Base-by-base conservation (phyloP, 2,329 filamentous ascomycete genomes). In the Grosmannia serpens region DNA sequence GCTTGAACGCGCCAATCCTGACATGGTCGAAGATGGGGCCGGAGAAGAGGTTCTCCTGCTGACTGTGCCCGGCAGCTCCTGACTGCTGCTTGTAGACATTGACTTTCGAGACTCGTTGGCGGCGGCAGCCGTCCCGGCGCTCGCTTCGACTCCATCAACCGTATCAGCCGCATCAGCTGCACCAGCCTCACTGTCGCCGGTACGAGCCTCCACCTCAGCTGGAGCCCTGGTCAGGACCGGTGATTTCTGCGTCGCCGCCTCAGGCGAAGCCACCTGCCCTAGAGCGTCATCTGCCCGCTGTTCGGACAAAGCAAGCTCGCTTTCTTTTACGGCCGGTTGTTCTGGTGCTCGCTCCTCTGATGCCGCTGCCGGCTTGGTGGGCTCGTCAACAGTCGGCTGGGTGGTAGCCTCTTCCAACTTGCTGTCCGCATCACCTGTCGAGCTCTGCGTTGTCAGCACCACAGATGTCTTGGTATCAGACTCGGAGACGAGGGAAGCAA, bases 401-500 rank as follows among this genome's bases (percentile, higher is more conserved):
- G 31, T 9, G n/a, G n/a, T 3, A 8, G 22, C 8, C 22, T 54
- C 54, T 35, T 47, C 54, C 17, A 27, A 7, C 38, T 49, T 56
- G 20, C 11, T 20, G 3, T 56, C 49, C 74, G 26, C 59, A 64
- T 29, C 64, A 46, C 47, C 47, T 20, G 26, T 29, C 47, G 26
- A 24, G 66, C 66, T 17, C 64, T 60, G 11, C 26, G 22, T 15
- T 9, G 53, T 33, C 41, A 9, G 17, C 26, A 52, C 67, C 62
- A 31, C 60, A 61, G 24, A 56, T 52, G 17, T 24, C 4, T 41
- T 27, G 2, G 24, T 52, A 5, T 57, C 26, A 2, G 46, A 58
- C 59, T 15, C 76, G 22, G 46, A 49, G 10, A 10, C 46, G 15
- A 50, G 3, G 74, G 2, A 77, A 11, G 22, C n/a, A 3, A 11